phyloP scores from a whole-genome alignment of 768 basidiomycete species.

The Auriscalpium microsporum region DNA sequence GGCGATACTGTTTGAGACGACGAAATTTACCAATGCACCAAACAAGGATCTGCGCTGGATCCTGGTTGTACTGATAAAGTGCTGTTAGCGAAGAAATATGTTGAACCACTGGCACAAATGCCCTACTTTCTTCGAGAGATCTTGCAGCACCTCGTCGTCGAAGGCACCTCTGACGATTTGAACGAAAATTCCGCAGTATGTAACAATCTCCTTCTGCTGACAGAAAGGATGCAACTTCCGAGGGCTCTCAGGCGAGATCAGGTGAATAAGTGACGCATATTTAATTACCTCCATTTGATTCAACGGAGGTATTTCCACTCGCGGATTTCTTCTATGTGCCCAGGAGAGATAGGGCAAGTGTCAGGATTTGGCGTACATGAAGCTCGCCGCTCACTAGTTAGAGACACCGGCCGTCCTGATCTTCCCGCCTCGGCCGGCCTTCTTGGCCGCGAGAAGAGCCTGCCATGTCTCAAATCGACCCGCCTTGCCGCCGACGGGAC shows the following conservation, averaged over 20 bases:
- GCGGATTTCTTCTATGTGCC: conserved; percentile 69
- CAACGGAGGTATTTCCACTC: conserved; percentile 54
- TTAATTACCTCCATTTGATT: conserved; percentile 69
- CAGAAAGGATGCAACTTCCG: conserved; percentile 69
- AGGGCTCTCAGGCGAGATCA: neutral
- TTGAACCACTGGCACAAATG: neutral
- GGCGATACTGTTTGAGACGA: neutral
- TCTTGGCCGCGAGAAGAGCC: conserved; percentile 55
- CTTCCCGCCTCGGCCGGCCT: conserved; percentile 58
- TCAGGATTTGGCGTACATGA: neutral
- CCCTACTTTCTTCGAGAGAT: conserved; percentile 52
- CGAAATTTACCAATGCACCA: conserved; percentile 65
- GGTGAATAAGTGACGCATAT: neutral
- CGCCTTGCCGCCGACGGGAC: conserved; percentile 54
- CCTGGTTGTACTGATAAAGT: conserved; percentile 41
- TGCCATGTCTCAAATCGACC: conserved; percentile 64
- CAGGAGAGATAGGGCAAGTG: conserved; percentile 41
- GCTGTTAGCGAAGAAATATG: neutral
- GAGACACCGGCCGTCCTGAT: conserved; percentile 72
- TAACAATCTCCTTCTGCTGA: conserved; percentile 33
- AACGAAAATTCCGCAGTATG: conserved; percentile 57
- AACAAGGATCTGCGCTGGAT: conserved; percentile 73
- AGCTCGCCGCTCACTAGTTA: conserved; percentile 52
- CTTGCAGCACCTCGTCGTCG: conserved; percentile 43
- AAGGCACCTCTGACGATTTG: conserved; percentile 50